phyloP scores from a whole-genome alignment of 2,329 filamentous ascomycete species.

The Exutisphaerella laricina region DNA sequence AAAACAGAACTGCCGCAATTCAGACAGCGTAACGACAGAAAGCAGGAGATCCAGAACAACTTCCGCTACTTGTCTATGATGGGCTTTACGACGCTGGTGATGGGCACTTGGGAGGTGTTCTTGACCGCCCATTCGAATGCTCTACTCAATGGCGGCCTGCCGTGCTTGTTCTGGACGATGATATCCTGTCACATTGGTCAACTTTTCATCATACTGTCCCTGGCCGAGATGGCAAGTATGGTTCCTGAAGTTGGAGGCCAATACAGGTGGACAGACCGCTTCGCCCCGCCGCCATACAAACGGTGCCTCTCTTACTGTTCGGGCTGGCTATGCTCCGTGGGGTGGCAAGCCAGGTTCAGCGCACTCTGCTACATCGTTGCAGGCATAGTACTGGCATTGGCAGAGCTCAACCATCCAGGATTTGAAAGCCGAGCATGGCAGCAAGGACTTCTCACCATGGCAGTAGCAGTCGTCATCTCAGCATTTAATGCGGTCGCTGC shows the following conservation, averaged over 20 bases:
- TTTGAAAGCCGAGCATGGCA: slow-evolving; percentile 24
- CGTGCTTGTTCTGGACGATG: slow-evolving; percentile 30
- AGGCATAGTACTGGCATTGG: slow-evolving; percentile 42
- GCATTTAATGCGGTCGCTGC: slow-evolving; percentile 30
- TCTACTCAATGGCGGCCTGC: slow-evolving; percentile 25
- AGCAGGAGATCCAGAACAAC: slow-evolving; percentile 22
- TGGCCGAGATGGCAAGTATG: slow-evolving; percentile 35
- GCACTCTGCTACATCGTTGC: slow-evolving; percentile 42
- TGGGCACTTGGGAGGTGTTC: slow-evolving; percentile 37
- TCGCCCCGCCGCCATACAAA: slow-evolving; percentile 39
- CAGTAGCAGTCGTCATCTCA: slow-evolving; percentile 17
- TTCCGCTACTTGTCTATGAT: slow-evolving; percentile 24
- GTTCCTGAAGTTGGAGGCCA: slow-evolving; percentile 27
- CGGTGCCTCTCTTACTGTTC: slow-evolving; percentile 44
- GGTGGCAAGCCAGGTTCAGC: slow-evolving; percentile 43
- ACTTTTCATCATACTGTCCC: slow-evolving; percentile 30
- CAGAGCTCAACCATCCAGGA: slow-evolving; percentile 36
- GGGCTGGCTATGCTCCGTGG: slow-evolving; percentile 30
- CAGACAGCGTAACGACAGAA: slow-evolving; percentile 3
- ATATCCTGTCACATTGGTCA: slow-evolving; percentile 27
- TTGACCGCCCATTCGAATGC: slow-evolving; percentile 23
- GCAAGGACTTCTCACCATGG: slow-evolving; percentile 24
- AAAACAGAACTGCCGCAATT: slow-evolving; percentile 5
- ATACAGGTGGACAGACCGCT: slow-evolving; percentile 36
- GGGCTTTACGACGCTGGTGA: slow-evolving; percentile 46